Evolutionary conservation across 352 stramenopile genomes (phyloP).

Genomic region (Globisporangium emineosum): DNA sequence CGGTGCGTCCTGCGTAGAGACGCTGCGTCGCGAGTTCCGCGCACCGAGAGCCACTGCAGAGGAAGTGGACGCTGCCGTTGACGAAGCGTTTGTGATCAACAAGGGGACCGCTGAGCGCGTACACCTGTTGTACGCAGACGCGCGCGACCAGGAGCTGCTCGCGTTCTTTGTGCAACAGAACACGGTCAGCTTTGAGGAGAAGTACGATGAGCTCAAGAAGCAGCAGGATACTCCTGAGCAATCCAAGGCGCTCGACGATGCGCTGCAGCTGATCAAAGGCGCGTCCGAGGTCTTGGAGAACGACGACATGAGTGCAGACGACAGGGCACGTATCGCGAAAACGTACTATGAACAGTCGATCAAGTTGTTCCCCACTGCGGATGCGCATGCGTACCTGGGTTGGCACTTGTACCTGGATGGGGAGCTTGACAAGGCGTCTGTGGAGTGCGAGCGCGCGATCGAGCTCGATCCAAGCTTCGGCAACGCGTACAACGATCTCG

Average conservation of each 20-base stretch:
- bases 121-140: constrained; percentile 54
- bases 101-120: constrained; percentile 64
- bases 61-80: constrained; percentile 37
- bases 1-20: constrained; percentile 47
- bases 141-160: constrained; percentile 40
- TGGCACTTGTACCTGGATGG: constrained; percentile 69
- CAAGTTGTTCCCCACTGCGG: constrained; percentile 58
- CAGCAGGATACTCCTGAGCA: constrained; percentile 20
- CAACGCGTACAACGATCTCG: constrained; percentile 75
- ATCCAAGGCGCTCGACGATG: constrained; percentile 31
- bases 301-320: constrained; percentile 33
- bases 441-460: constrained; percentile 60
- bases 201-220: constrained; percentile 45
- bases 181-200: constrained; percentile 41
- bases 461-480: constrained; percentile 64
- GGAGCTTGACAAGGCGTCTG: constrained; percentile 44
- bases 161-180: constrained; percentile 27
- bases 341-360: constrained; percentile 70
- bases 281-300: constrained; percentile 44
- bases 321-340: constrained; percentile 59
- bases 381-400: constrained; percentile 63
- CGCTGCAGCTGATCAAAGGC: constrained; percentile 56
- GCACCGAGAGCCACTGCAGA: constrained; percentile 2
- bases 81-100: constrained; percentile 65
- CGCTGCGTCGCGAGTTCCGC: constrained; percentile 55